These are phyloP conservation scores for Carex sylvatica DNA, from an alignment of 202 grass and related monocot species.

Conservation along the genomic window DNA sequence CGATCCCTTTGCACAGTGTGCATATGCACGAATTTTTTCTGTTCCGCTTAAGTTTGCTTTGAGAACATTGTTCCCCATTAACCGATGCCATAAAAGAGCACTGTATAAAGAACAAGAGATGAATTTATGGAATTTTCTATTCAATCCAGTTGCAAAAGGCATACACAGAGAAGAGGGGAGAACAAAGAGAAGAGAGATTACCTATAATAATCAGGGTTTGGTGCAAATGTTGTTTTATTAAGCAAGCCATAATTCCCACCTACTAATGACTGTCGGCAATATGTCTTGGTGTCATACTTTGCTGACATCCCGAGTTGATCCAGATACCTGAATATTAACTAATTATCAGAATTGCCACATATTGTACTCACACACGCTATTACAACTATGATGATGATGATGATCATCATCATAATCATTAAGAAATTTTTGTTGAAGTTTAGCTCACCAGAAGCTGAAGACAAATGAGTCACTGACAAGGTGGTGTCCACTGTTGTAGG, in stretches of 20 bases:
- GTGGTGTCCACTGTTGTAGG: slow-evolving; percentile 81
- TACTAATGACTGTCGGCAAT: slow-evolving; percentile 81
- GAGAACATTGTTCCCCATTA: slow-evolving; percentile 84
- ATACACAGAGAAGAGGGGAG: background rate
- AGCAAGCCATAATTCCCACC: slow-evolving; percentile 96
- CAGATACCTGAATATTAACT: slow-evolving; percentile 53
- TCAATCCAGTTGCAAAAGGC: background rate
- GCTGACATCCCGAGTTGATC: slow-evolving; percentile 85
- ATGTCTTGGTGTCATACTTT: slow-evolving; percentile 85
- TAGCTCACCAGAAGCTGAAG: slow-evolving; percentile 77
- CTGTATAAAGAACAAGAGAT: slow-evolving; percentile 34
- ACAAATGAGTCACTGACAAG: slow-evolving; percentile 80
- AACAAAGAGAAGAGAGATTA: slow-evolving; percentile 30
- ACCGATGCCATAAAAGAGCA: slow-evolving; percentile 88
- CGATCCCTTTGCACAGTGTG: slow-evolving; percentile 67
- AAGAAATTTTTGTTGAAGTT: background rate
- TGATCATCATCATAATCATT: too few relatives aligned
- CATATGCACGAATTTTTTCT: slow-evolving; percentile 62
- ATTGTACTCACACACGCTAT: background rate
- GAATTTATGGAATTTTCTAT: background rate
- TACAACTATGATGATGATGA: background rate
- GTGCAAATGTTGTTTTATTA: slow-evolving; percentile 65
- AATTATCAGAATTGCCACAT: background rate
- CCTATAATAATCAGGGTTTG: slow-evolving; percentile 99
- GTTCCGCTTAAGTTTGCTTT: slow-evolving; percentile 52